Percentiles rank a stretch among this genome's conserved stretches.
Conservation (phyloP, 257 asterid species). For the Ballota nigra region DNA sequence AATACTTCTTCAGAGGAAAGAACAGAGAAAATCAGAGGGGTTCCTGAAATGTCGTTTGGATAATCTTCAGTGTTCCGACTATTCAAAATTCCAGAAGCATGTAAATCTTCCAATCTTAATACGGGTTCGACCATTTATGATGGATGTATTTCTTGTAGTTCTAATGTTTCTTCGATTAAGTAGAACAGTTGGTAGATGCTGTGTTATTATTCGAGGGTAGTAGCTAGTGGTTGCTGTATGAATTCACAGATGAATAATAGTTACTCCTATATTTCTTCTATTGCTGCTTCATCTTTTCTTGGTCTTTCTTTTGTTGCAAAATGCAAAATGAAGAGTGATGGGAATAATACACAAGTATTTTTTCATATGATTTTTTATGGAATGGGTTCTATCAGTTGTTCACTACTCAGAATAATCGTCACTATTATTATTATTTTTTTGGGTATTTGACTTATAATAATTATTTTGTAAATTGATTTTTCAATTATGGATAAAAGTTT, state of each 20-base stretch:
- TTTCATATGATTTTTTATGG: background rate
- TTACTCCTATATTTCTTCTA: background rate
- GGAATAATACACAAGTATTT: background rate
- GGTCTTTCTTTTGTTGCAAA: background rate
- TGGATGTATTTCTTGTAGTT: slow-evolving; percentile 18
- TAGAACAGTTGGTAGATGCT: slow-evolving; percentile 2
- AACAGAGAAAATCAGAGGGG: background rate
- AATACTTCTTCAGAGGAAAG: background rate
- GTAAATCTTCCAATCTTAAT: background rate
- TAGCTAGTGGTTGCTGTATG: background rate
- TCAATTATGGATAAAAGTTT: background rate
- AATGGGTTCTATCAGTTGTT: too few relatives aligned
- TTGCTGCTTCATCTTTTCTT: background rate
- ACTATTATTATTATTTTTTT: too few relatives aligned
- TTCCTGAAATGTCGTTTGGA: background rate
- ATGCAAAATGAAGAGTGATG: background rate
- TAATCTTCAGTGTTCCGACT: background rate
- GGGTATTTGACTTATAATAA: too few relatives aligned
- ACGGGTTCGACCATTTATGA: background rate
- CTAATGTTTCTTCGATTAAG: background rate
- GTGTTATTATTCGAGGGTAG: background rate
- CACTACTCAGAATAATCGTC: too few relatives aligned
- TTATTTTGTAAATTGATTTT: background rate
- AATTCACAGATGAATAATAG: background rate
- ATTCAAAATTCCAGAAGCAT: background rate